phyloP scores from a whole-genome alignment of 2,329 filamentous ascomycete genomes.

The Ceratocystis harringtonii region DNA sequence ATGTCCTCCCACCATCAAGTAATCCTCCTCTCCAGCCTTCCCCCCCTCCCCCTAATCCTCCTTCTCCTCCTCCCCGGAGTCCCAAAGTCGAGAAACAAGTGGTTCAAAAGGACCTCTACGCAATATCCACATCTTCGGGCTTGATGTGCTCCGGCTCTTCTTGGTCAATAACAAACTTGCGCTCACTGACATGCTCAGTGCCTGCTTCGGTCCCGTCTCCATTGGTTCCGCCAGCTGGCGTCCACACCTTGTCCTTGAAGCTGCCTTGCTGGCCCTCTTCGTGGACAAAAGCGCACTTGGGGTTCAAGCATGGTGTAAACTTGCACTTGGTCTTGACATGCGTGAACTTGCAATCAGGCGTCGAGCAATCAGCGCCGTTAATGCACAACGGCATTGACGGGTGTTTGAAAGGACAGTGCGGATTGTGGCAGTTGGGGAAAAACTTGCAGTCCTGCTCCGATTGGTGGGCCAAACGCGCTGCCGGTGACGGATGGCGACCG shows the following conservation, averaged over 20 bases:
- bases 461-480: constrained; percentile 62
- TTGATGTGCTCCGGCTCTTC: constrained; percentile 24
- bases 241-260: constrained; percentile 87
- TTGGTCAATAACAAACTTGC: constrained; percentile 65
- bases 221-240: constrained; percentile 28
- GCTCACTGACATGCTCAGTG: constrained; percentile 63
- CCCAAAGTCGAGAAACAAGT: background rate
- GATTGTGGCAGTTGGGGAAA: constrained; percentile 82
- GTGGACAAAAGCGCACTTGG: constrained; percentile 78
- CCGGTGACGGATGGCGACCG: constrained; percentile 81
- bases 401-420: constrained; percentile 76
- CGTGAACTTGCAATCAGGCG: constrained; percentile 72
- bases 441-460: constrained; percentile 78
- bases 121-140: constrained; percentile 27
- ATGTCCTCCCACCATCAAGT: background rate
- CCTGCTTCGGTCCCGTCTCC: constrained; percentile 25
- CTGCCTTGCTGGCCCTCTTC: constrained; percentile 75
- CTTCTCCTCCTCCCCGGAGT: background rate
- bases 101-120: constrained; percentile 19
- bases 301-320: constrained; percentile 82
- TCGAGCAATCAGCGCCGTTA: constrained; percentile 78
- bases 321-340: constrained; percentile 76
- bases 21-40: background rate
- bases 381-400: constrained; percentile 74
- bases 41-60: background rate